Evolutionary conservation across 2,329 filamentous ascomycete species (phyloP), one percentile per base, ranked within the genome.

Genomic region (Hypoxylon sp.): DNA sequence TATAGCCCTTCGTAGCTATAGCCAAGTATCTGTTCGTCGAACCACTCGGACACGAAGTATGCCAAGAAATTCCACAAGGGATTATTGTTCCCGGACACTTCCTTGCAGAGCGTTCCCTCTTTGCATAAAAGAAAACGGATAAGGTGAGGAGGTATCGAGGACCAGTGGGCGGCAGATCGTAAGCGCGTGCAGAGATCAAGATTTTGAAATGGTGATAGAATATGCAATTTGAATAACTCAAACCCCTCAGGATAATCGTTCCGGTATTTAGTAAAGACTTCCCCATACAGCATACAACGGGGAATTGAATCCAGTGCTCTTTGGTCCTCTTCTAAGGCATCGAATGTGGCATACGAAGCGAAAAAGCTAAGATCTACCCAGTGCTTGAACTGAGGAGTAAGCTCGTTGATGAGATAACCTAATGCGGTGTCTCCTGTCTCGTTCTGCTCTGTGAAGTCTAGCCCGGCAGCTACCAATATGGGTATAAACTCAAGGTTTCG

Each of bases 1-100:
- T 36, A 36, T 36, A 36, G 34, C 34, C 34, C 34, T n/a, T 36
- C 34, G 34, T 36, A 36, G 34, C 34, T 36, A 36, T 36, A 36
- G 34, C 14, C 13, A 5, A 36, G 34, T 36, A 36, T 36, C 34
- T 36, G 34, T 5, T n/a, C 34, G 13, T 36, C 34, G 14, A 36
- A n/a, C 4, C 34, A 36, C 34, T 36, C 34, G 3, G 34, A 36
- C 34, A 36, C 34, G 14, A 36, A 36, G 4, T 36, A 36, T 36
- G 34, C 34, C 13, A 36, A 36, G 34, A 36, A 36, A 36, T 36
- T 36, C 34, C 34, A 36, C 34, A 36, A n/a, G 13, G 34, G 34
- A 14, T 14, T 36, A 5, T 36, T 9, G 34, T 9, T 6, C 13
- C 13, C 34, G 10, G 34, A 14, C 14, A n/a, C 34, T 36, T 36